phyloP scores from a whole-genome alignment of 2,329 filamentous ascomycete species.

The Epichloe coenophiala region DNA sequence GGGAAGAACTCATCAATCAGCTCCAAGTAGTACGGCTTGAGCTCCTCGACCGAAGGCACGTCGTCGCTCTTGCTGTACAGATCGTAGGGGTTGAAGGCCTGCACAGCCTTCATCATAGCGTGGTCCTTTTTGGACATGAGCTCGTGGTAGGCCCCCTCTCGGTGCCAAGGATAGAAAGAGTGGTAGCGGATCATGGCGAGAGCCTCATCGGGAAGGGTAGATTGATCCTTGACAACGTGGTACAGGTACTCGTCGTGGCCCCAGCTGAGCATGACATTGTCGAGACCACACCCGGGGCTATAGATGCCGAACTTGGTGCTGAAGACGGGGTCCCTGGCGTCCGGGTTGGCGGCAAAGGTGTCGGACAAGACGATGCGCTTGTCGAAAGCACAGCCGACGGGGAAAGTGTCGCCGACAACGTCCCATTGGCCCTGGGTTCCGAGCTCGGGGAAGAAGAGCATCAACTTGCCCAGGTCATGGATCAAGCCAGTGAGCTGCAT shows the following conservation, averaged over 20 bases:
- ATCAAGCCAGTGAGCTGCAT: slow-evolving; percentile 69
- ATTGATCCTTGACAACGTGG: slow-evolving; percentile 74
- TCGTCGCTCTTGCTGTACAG: slow-evolving; percentile 85
- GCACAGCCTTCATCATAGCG: slow-evolving; percentile 66
- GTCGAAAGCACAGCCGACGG: slow-evolving; percentile 64
- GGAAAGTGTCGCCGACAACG: slow-evolving; percentile 78
- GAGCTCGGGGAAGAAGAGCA: slow-evolving; percentile 57
- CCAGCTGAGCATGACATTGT: slow-evolving; percentile 84
- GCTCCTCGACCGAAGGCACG: slow-evolving; percentile 58
- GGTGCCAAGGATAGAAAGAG: slow-evolving; percentile 88
- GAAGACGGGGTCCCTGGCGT: slow-evolving; percentile 58
- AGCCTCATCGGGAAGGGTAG: slow-evolving; percentile 62
- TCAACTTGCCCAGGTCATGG: slow-evolving; percentile 68
- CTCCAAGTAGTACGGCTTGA: slow-evolving; percentile 45
- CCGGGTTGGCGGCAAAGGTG: slow-evolving; percentile 66
- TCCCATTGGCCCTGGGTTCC: slow-evolving; percentile 79
- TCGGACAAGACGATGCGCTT: slow-evolving; percentile 67
- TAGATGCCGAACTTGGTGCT: slow-evolving; percentile 71
- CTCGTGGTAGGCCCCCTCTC: slow-evolving; percentile 62
- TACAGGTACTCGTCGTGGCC: slow-evolving; percentile 84
- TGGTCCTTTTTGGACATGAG: slow-evolving; percentile 76
- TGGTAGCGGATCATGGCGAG: slow-evolving; percentile 91
- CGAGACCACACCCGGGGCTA: slow-evolving; percentile 61
- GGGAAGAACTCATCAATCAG: slow-evolving; percentile 31
- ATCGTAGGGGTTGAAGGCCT: slow-evolving; percentile 84